Conservation (phyloP, 768 basidiomycete genomes). For the Dioszegia aurantiaca region DNA sequence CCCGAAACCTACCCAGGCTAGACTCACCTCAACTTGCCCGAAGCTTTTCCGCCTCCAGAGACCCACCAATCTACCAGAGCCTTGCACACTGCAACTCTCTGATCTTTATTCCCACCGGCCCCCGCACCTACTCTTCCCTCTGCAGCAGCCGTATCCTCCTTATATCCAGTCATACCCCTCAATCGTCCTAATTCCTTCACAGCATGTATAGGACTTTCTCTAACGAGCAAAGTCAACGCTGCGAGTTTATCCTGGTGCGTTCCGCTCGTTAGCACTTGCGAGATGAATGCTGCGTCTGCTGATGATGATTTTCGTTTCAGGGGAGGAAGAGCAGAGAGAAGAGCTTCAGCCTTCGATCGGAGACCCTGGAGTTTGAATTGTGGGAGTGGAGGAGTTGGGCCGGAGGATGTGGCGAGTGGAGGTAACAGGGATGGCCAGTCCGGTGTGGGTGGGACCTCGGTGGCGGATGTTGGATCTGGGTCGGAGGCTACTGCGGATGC, state of each 20-base stretch:
- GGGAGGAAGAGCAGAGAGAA: slow-evolving; percentile 26
- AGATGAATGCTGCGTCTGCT: slow-evolving; percentile 76
- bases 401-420: slow-evolving; percentile 21
- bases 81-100: slow-evolving; percentile 81
- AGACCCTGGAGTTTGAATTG: slow-evolving; percentile 42
- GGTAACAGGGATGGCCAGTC: slow-evolving; percentile 33
- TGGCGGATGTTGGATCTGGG: neutral
- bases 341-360: slow-evolving; percentile 33
- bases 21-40: slow-evolving; percentile 76
- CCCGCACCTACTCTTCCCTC: slow-evolving; percentile 36
- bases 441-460: slow-evolving; percentile 26
- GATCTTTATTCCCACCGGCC: slow-evolving; percentile 62
- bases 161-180: slow-evolving; percentile 69
- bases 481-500: slow-evolving; percentile 1
- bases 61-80: slow-evolving; percentile 98
- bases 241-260: slow-evolving; percentile 89
- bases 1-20: neutral
- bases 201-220: slow-evolving; percentile 83
- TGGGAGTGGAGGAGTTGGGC: slow-evolving; percentile 25
- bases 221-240: slow-evolving; percentile 82
- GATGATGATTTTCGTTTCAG: slow-evolving; percentile 52
- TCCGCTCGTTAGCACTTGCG: slow-evolving; percentile 78
- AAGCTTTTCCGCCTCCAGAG: slow-evolving; percentile 77
- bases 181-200: slow-evolving; percentile 73
- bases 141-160: slow-evolving; percentile 60